Evolutionary conservation across 371 early-diverging fungal species (phyloP), one percentile per base, ranked within the genome.

Genomic region (Zopfochytrium polystomum): DNA sequence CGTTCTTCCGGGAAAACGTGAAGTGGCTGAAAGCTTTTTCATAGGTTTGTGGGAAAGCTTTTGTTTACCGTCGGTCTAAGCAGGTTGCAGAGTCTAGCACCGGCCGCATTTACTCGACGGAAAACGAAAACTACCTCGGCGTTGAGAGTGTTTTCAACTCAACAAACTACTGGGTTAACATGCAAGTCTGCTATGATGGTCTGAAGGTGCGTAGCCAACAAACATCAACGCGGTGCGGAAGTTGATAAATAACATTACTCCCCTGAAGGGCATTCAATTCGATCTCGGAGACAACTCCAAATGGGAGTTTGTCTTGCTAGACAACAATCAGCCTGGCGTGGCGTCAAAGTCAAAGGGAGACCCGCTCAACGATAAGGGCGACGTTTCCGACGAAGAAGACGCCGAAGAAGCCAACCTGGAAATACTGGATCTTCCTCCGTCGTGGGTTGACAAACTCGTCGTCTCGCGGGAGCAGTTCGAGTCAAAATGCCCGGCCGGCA

Each of bases 111-210:
- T 70, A 71, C 49, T 45, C 64, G 7, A 69, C 76, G 32, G 77
- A 79, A 7, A 63, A 78, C 67, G 73, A 72, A 22, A 63, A 70
- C 43, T 81, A 81, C 60, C 68, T 81, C 13, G 82, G 82, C 1
- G 69, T 81, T 9, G 82, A 81, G 51, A 74, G 79, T 58, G 80
- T 81, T 4, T 81, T 75, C 58, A 73, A 71, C 51, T 70, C 77
- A 1, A 53, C 58, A 15, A 80, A 81, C 65, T 78, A 77, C 64
- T 81, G 82, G 82, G 82, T 78, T n/a, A 80, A 81, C 57, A 80
- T 81, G 82, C 82, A 80, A 70, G 71, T 73, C 34, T 80, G 82
- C 55, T 74, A 76, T 58, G 73, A 81, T 35, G 82, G 82, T 25
- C 67, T 80, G 20, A 78, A 74, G 70, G 75, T 69, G 27, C 5